Evolutionary conservation across 805 yeast genomes (phyloP).

Genomic region (Osmozyma mogii): DNA sequence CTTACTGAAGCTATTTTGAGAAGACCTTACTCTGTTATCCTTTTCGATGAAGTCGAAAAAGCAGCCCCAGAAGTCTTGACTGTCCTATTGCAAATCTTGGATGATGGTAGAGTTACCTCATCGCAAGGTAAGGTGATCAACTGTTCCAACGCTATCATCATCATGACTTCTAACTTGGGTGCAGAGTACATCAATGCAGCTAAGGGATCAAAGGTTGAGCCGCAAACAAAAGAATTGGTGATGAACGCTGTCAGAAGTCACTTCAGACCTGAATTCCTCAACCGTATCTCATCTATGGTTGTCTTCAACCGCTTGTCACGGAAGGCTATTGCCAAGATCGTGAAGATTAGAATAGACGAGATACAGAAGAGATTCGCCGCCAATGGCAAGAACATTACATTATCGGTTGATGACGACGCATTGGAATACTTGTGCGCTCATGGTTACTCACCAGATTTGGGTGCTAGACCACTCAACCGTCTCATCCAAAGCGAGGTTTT

Average conservation of each 20-base stretch:
- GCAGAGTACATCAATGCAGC: slow-evolving; percentile 76
- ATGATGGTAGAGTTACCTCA: slow-evolving; percentile 93
- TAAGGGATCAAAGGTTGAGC: slow-evolving; percentile 57
- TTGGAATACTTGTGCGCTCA: slow-evolving; percentile 72
- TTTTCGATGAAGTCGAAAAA: slow-evolving; percentile 96
- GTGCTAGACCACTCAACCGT: slow-evolving; percentile 94
- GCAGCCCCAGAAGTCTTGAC: slow-evolving; percentile 98
- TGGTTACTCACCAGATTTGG: slow-evolving; percentile 90
- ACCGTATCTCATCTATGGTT: slow-evolving; percentile 89
- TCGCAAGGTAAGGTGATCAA: slow-evolving; percentile 91
- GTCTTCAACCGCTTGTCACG: slow-evolving; percentile 88
- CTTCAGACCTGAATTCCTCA: slow-evolving; percentile 95
- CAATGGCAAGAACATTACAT: slow-evolving; percentile 69
- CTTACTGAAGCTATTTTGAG: slow-evolving; percentile 86
- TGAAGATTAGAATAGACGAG: slow-evolving; percentile 74
- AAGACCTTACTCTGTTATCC: slow-evolving; percentile 90
- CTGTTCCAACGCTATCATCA: slow-evolving; percentile 85
- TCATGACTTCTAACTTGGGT: slow-evolving; percentile 96
- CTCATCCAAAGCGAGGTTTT: slow-evolving; percentile 83
- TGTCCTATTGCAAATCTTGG: slow-evolving; percentile 82
- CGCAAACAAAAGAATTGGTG: slow-evolving; percentile 65
- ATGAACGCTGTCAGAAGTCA: slow-evolving; percentile 79
- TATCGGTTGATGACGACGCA: slow-evolving; percentile 70
- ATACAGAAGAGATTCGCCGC: slow-evolving; percentile 78
- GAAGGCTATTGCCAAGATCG: slow-evolving; percentile 89